Base-by-base conservation (phyloP, 1,284 basidiomycete genomes). In the Tausonia pullulans region DNA sequence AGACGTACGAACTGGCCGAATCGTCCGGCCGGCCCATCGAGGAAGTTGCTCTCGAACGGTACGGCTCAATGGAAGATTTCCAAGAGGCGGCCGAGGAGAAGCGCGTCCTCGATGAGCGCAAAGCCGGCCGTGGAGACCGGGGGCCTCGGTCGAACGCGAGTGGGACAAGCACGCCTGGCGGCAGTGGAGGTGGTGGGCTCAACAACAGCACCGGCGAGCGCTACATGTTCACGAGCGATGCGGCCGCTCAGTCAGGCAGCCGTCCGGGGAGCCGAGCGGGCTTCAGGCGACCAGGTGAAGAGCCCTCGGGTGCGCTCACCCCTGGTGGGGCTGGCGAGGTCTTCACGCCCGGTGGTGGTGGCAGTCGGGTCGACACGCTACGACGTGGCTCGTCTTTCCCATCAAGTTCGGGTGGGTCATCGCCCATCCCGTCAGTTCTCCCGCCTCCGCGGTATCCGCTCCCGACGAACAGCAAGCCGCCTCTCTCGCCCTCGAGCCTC, bases 381-480 rank as follows among this genome's bases (percentile, higher is more conserved):
- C 62, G 67, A 13, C 58, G 64, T 9, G 45, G 61, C n/a, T 59
- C 61, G n/a, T 63, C 68, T 4, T 63, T 60, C 39, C 63, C 66
- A 13, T 69, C 67, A 16, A 61, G 69, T 3, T 67, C 68, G 11
- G 69, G 70, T 40, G 66, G 71, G 2, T 72, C 74, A 0, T 94
- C 92, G 0, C 90, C 92, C 1, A 86, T 96, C 58, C 93, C 93
- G 0, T 86, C 85, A 4, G 90, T 92, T 3, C 86, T 95, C 80
- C 89, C 90, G 0, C 92, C 91, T 0, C 80, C 61, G 2, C 66
- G 48, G 14, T 48, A 60, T 50, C 68, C 5, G 58, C 59, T 8
- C 9, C 16, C 41, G n/a, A 41, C 43, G 49, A 56, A 41, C 52
- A 27, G 27, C 3, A 69, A 69, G 58, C 74, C 77, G 1, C 70